phyloP scores from a whole-genome alignment of 768 basidiomycete species.

The Boletus vinaceobasis region DNA sequence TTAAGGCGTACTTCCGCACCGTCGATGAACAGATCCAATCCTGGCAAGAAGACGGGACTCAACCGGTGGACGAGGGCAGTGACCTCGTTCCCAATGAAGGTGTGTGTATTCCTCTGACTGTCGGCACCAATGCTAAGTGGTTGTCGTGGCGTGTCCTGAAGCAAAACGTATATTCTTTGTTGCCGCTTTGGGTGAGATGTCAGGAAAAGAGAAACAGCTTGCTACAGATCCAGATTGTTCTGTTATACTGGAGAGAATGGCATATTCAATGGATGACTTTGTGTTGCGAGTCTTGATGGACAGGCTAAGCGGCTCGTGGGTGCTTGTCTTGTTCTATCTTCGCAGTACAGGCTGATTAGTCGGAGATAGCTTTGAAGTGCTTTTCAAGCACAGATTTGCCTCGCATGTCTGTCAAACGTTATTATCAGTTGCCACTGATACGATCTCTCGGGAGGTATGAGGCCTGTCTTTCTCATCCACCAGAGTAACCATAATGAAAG shows the following conservation, averaged over 20 bases:
- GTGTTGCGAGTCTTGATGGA: slow-evolving; percentile 89
- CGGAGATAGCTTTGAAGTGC: slow-evolving; percentile 51
- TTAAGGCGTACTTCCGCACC: slow-evolving; percentile 90
- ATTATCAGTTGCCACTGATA: slow-evolving; percentile 61
- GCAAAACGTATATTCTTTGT: slow-evolving; percentile 76
- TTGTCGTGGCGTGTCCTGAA: slow-evolving; percentile 24
- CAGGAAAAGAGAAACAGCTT: slow-evolving; percentile 82
- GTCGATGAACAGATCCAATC: slow-evolving; percentile 85
- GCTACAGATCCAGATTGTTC: slow-evolving; percentile 95
- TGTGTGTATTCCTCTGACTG: slow-evolving; percentile 27
- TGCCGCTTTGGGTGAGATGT: slow-evolving; percentile 82
- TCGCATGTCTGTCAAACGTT: slow-evolving; percentile 96
- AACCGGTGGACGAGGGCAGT: slow-evolving; percentile 41
- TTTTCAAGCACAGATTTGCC: slow-evolving; percentile 81
- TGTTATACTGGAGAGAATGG: slow-evolving; percentile 82
- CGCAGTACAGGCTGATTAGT: slow-evolving; percentile 1
- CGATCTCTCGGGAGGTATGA: slow-evolving; percentile 66
- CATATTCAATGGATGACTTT: slow-evolving; percentile 94
- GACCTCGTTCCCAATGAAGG: slow-evolving; percentile 72
- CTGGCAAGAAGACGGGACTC: slow-evolving; percentile 61
- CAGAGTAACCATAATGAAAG: not conserved
- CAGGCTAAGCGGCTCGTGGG: slow-evolving; percentile 84
- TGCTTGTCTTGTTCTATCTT: slow-evolving; percentile 18
- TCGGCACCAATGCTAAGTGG: not conserved
- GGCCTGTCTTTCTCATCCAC: not conserved